A percentile compares a stretch with the other conserved stretches of the same genome.
Conservation (phyloP, 2,329 filamentous ascomycete genomes). For the Sordariomycetes sp. region DNA sequence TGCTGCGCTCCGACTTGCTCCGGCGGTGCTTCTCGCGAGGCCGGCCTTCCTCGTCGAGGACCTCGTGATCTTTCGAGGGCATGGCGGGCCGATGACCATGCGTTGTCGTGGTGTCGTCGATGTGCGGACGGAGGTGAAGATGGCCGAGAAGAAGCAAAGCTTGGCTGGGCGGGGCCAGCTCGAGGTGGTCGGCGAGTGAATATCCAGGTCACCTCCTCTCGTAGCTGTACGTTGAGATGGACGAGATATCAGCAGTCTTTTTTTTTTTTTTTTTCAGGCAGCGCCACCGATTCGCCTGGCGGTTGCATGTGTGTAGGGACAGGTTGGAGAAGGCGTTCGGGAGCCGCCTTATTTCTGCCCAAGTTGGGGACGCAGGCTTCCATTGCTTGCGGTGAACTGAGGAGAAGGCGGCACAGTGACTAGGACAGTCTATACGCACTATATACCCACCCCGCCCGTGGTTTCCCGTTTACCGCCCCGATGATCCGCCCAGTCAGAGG, state of each 20-base stretch:
- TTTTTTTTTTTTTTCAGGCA: background rate
- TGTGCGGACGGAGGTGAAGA: background rate
- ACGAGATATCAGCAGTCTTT: too few species aligned
- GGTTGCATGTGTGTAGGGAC: background rate
- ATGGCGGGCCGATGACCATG: constrained; percentile 13
- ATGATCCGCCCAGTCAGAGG: background rate
- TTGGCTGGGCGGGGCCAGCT: background rate
- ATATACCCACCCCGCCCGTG: background rate
- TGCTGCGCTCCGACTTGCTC: constrained; percentile 20
- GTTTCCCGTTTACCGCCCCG: background rate
- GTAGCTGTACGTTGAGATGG: too few species aligned
- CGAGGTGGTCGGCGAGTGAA: background rate
- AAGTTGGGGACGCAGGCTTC: background rate
- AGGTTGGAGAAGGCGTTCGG: background rate
- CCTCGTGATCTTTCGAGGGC: constrained; percentile 27
- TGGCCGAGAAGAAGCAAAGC: background rate
- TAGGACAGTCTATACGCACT: background rate
- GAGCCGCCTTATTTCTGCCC: constrained; percentile 5
- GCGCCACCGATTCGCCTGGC: background rate
- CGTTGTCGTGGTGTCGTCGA: background rate
- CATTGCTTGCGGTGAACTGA: background rate
- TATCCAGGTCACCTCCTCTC: background rate
- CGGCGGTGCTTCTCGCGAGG: constrained; percentile 25
- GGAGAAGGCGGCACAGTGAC: background rate
- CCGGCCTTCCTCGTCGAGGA: constrained; percentile 21